Conservation (phyloP, 768 basidiomycete genomes). For the Boletus huronensis region DNA sequence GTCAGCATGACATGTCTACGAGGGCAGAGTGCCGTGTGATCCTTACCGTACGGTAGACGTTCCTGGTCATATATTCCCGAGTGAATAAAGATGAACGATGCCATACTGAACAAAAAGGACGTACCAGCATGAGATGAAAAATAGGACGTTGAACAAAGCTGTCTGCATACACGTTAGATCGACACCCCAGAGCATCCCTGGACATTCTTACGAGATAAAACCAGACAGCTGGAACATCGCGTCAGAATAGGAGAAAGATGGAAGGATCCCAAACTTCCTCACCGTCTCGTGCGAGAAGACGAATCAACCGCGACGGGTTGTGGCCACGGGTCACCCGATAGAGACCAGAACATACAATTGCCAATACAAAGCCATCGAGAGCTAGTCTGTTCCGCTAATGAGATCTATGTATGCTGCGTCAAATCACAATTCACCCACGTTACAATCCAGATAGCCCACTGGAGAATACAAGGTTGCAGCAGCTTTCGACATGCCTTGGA, state of each 20-base stretch:
- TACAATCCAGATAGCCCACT: conserved; percentile 14
- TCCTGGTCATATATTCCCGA: conserved; percentile 1
- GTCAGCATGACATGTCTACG: background rate
- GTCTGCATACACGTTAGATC: conserved; percentile 1
- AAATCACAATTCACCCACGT: conserved; percentile 5
- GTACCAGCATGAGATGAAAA: conserved; percentile 14
- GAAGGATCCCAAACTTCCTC: background rate
- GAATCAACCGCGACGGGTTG: conserved; percentile 9
- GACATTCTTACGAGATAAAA: conserved; percentile 15
- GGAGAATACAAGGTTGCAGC: background rate
- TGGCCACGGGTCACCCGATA: background rate
- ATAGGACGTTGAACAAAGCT: conserved; percentile 2
- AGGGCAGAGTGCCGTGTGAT: no score
- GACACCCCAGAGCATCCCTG: background rate
- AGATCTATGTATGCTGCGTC: background rate
- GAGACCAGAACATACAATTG: conserved; percentile 4
- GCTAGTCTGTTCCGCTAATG: conserved; percentile 7
- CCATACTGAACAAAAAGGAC: background rate
- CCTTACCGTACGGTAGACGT: conserved; percentile 8
- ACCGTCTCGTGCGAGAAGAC: conserved; percentile 26
- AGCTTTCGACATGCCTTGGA: background rate
- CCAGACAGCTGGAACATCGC: conserved; percentile 2
- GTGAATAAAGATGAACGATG: background rate
- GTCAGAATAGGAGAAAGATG: background rate
- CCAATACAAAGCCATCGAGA: conserved; percentile 14